These are phyloP conservation scores for Cymbidium sinense DNA, from an alignment of 106 monocot genomes.

Conservation along the genomic window DNA sequence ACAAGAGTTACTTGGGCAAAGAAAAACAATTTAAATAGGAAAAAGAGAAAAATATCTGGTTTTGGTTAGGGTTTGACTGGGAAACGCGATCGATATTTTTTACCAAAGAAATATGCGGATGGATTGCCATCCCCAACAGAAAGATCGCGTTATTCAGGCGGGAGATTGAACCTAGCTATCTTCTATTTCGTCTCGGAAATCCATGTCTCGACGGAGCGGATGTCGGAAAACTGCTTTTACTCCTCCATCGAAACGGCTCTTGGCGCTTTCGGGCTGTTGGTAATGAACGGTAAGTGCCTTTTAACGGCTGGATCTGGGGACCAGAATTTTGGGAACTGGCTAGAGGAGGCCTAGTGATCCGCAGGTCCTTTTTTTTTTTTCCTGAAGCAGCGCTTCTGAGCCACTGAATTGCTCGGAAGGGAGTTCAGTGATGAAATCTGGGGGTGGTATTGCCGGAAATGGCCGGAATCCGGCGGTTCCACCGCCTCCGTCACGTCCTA, in stretches of 20 bases:
- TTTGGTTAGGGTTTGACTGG: conserved; percentile 4
- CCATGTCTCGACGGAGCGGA: background rate
- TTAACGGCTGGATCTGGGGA: background rate
- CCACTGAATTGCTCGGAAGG: background rate
- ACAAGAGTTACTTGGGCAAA: background rate
- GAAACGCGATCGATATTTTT: background rate
- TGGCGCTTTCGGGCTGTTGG: background rate
- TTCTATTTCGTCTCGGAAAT: background rate
- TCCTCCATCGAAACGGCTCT: background rate
- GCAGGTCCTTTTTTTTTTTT: background rate
- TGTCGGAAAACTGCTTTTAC: background rate
- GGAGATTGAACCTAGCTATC: background rate
- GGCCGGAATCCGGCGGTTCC: conserved; percentile 15
- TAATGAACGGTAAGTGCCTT: background rate
- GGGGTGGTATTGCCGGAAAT: conserved; percentile 15
- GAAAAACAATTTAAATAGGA: background rate
- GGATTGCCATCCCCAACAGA: background rate
- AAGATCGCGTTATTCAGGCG: conserved; percentile 4
- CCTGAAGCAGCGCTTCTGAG: background rate
- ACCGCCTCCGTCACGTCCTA: background rate
- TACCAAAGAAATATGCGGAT: background rate
- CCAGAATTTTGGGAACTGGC: background rate
- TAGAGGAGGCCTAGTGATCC: background rate
- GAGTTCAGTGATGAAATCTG: conserved; percentile 18
- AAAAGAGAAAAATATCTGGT: background rate